A percentile compares a stretch with the other conserved stretches of the same genome.
Evolutionary conservation across 768 basidiomycete genomes (phyloP).

Genomic region (Macrolepiota dolichaula): DNA sequence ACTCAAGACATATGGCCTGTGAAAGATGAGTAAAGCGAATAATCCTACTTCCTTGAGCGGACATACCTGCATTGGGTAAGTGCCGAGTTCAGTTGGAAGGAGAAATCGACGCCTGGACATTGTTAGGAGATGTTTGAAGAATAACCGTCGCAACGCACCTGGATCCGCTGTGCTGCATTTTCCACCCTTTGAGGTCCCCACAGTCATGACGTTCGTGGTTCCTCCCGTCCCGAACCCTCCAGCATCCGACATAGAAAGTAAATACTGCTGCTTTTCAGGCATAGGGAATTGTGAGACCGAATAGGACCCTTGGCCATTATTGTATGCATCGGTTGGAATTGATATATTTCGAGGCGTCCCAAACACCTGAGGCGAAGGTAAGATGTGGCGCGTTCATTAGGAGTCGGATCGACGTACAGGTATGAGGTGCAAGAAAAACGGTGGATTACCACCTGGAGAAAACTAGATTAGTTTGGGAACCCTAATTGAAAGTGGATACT

Average conservation of each 20-base stretch:
- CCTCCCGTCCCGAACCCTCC: conserved; percentile 70
- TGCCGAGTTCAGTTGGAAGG: conserved; percentile 46
- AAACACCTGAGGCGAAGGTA: conserved; percentile 40
- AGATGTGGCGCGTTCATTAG: not conserved
- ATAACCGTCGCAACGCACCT: conserved; percentile 19
- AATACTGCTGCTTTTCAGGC: conserved; percentile 32
- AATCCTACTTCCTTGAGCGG: conserved; percentile 4
- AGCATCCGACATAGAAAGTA: conserved; percentile 70
- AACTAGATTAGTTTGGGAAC: conserved; percentile 5
- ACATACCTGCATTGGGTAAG: conserved; percentile 62
- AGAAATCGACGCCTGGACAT: conserved; percentile 35
- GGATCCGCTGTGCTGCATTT: conserved; percentile 50
- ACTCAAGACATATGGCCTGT: conserved; percentile 45
- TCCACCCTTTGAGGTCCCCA: conserved; percentile 43
- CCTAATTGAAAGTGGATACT: conserved; percentile 13
- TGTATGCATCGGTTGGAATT: conserved; percentile 54
- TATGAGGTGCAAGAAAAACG: conserved; percentile 46
- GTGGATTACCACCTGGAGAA: conserved; percentile 53
- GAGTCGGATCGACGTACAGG: conserved; percentile 39
- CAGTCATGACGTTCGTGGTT: conserved; percentile 42
- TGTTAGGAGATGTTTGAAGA: conserved; percentile 1
- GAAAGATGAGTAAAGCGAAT: conserved; percentile 4
- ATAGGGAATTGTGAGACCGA: conserved; percentile 42
- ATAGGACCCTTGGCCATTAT: conserved; percentile 51
- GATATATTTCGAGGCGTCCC: conserved; percentile 49